A percentile compares a stretch with the other conserved stretches of the same genome.
These are phyloP conservation scores for Daldinia concentrica DNA, from an alignment of 495 filamentous ascomycete genomes.

Conservation along the genomic window DNA sequence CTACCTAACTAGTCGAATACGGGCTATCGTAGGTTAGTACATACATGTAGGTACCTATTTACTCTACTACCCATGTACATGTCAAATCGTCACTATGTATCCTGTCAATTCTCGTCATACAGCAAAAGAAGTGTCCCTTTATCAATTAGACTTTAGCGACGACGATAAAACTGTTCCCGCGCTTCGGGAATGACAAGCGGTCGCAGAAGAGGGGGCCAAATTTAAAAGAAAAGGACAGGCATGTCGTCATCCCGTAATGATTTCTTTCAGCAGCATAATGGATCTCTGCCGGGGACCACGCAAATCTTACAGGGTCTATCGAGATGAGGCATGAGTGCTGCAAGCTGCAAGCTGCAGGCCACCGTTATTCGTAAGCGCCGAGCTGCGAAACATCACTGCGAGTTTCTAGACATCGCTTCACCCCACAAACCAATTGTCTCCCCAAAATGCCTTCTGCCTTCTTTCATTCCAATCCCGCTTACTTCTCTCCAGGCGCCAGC, in stretches of 20 bases:
- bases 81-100: too few species aligned
- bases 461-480: not conserved
- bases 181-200: not conserved
- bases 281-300: constrained; percentile 33
- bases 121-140: too few species aligned
- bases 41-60: too few species aligned
- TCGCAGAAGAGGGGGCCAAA: constrained; percentile 16
- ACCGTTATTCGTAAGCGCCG: constrained; percentile 31
- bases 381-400: constrained; percentile 17
- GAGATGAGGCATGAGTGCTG: constrained; percentile 21
- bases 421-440: constrained; percentile 18
- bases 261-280: constrained; percentile 22
- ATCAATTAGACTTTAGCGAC: not conserved
- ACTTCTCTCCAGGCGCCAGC: not conserved
- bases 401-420: not conserved
- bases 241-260: constrained; percentile 35
- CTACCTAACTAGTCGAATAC: too few species aligned
- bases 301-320: constrained; percentile 16
- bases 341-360: constrained; percentile 10
- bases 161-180: not conserved
- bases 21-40: too few species aligned
- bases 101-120: too few species aligned
- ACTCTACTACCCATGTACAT: too few species aligned
- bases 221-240: constrained; percentile 1
- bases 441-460: not conserved